Base-by-base conservation (phyloP, 2,329 filamentous ascomycete species). In the Zymoseptoria pseudotritici region DNA sequence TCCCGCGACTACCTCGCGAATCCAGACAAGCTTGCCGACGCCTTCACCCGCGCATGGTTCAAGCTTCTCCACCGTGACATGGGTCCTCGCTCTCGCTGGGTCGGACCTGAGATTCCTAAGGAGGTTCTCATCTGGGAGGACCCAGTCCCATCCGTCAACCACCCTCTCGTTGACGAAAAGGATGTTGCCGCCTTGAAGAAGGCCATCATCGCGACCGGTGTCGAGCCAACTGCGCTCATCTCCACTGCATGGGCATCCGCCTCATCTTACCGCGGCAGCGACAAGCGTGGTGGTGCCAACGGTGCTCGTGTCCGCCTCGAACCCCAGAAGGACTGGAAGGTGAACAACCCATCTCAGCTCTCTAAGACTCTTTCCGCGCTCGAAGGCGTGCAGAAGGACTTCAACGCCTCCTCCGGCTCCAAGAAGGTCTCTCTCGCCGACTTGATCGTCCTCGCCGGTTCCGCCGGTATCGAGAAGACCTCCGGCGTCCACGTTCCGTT, bases 231-330 rank as follows among this genome's bases (percentile, higher is more conserved):
- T 59, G 84, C 85, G 74, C 78, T 91, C 61, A 81, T 91, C 57
- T 80, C 81, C 9, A 81, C 82, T 9, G 87, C 87, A 22, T 90
- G 86, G 84, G 84, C 84, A 1, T 84, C 87, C 0, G 86, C 87
- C 22, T 86, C 87, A 2, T 86, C 86, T 29, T 90, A 87, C 84
- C 87, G 87, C 62, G 82, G 85, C 67, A 83, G 84, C 66, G 89
- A 92, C 79, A 91, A 91, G 84, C 89, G 89, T 65, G 89, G 89
- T 66, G 89, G 89, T 71, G 89, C 89, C 76, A 92, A 92, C 69
- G 89, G 89, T 68, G 88, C 84, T 13, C 88, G 89, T 67, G 89
- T 92, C 69, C 86, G 87, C 36, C 86, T 92, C 10, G 78, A 81
- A 63, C 89, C 89, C 22, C 86, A 89, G 77, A 85, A 84, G 68